These are phyloP conservation scores for Daedalea quercina DNA, from an alignment of 768 basidiomycete genomes.

Conservation along the genomic window DNA sequence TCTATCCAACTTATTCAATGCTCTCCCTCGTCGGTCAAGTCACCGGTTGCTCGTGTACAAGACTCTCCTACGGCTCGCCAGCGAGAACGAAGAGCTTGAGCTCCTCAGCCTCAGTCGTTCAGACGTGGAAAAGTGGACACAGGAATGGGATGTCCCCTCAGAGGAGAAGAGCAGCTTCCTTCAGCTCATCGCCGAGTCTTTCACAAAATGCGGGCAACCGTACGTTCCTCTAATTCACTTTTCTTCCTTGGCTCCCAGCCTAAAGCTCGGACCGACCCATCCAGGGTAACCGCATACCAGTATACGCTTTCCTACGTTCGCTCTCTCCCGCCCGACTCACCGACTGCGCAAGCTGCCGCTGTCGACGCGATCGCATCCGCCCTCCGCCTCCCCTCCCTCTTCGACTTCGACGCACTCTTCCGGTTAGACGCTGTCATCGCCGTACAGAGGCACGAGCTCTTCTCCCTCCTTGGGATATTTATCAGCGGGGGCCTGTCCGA, in stretches of 20 bases:
- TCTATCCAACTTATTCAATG: conserved; percentile 78
- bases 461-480: conserved; percentile 71
- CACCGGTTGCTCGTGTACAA: conserved; percentile 59
- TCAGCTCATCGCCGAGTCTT: conserved; percentile 54
- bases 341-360: conserved; percentile 46
- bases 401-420: conserved; percentile 79
- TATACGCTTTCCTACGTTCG: conserved; percentile 58
- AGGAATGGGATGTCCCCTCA: conserved; percentile 63
- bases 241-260: neutral
- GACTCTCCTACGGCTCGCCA: conserved; percentile 53
- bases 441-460: conserved; percentile 63
- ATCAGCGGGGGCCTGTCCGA: conserved; percentile 56
- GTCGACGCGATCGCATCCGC: conserved; percentile 56
- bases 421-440: conserved; percentile 66
- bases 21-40: conserved; percentile 57
- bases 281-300: conserved; percentile 55
- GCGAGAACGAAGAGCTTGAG: conserved; percentile 53
- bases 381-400: conserved; percentile 56
- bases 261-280: neutral
- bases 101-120: conserved; percentile 50
- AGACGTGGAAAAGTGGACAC: conserved; percentile 71
- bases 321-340: conserved; percentile 49
- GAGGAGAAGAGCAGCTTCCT: conserved; percentile 63
- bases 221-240: conserved; percentile 30
- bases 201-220: conserved; percentile 50